Percentiles rank a stretch among this genome's conserved stretches.
These are phyloP conservation scores for Colletotrichum incanum DNA, from an alignment of 2,329 filamentous ascomycete genomes.

Conservation along the genomic window DNA sequence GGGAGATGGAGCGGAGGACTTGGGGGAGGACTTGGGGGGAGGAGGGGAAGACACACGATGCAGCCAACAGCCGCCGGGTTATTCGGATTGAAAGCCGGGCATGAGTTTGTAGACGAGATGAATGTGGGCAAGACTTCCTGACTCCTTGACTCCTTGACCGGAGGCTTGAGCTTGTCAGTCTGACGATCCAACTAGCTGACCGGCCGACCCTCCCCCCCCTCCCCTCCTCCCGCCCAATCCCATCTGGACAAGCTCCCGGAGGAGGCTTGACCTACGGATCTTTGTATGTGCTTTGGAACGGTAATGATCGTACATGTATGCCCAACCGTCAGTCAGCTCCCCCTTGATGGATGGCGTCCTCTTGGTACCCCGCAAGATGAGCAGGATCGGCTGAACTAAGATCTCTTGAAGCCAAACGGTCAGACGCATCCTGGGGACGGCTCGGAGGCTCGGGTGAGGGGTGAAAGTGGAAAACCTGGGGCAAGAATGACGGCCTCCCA, in stretches of 20 bases:
- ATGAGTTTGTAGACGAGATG: slow-evolving; percentile 8
- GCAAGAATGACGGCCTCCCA: slow-evolving; percentile 13
- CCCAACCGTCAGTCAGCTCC: neutral
- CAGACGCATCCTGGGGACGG: slow-evolving; percentile 28
- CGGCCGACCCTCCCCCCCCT: neutral
- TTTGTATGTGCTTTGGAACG: neutral
- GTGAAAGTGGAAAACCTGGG: slow-evolving; percentile 26
- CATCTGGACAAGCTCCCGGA: neutral
- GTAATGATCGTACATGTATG: neutral
- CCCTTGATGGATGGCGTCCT: neutral
- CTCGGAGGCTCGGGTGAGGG: neutral
- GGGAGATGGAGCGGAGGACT: neutral
- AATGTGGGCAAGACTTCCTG: neutral
- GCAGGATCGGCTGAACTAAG: slow-evolving; percentile 32
- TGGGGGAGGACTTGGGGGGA: neutral
- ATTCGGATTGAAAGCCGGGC: slow-evolving; percentile 30
- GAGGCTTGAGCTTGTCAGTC: slow-evolving; percentile 1
- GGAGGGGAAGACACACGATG: neutral
- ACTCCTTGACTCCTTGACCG: neutral
- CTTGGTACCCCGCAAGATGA: slow-evolving; percentile 35
- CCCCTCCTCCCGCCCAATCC: neutral
- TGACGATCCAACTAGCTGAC: slow-evolving; percentile 13
- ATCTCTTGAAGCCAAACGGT: slow-evolving; percentile 36
- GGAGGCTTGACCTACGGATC: neutral
- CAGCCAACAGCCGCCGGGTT: slow-evolving; percentile 27